These are phyloP conservation scores for Dicorynia guianensis DNA, from an alignment of 306 rosid genomes.

Conservation along the genomic window DNA sequence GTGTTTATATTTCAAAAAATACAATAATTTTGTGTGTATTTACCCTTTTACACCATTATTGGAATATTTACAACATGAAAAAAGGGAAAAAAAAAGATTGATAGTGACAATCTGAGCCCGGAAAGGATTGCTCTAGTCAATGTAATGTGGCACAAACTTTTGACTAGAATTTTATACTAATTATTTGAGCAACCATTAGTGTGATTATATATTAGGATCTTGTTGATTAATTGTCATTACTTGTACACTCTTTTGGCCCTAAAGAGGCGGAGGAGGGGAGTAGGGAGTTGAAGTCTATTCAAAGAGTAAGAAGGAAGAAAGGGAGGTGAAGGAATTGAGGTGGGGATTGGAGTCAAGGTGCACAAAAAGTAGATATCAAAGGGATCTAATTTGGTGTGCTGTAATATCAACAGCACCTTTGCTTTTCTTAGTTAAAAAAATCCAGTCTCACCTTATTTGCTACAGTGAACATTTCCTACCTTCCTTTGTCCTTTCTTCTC, in stretches of 20 bases:
- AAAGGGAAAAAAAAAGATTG: too few relatives aligned
- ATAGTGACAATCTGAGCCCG: too few relatives aligned
- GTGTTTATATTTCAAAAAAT: too few relatives aligned
- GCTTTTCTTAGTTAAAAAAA: constrained; percentile 47
- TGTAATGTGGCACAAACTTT: neutral
- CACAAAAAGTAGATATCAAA: constrained; percentile 10
- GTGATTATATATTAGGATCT: too few relatives aligned
- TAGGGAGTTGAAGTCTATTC: constrained; percentile 22
- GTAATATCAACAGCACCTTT: constrained; percentile 59
- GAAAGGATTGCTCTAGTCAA: neutral
- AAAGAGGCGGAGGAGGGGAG: constrained; percentile 22
- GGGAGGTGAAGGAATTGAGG: constrained; percentile 17
- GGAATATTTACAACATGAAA: too few relatives aligned
- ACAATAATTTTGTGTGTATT: too few relatives aligned
- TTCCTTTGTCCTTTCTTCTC: constrained; percentile 45
- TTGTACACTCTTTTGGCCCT: neutral
- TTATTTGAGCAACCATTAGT: neutral
- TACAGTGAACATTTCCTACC: constrained; percentile 38
- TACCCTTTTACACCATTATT: too few relatives aligned
- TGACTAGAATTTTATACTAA: neutral
- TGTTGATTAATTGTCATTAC: neutral
- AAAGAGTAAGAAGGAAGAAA: constrained; percentile 44
- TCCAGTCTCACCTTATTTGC: constrained; percentile 40
- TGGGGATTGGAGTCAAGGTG: neutral
- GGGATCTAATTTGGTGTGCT: constrained; percentile 65